Base-by-base conservation (phyloP, 2,329 filamentous ascomycete species). In the Meredithiella fracta region DNA sequence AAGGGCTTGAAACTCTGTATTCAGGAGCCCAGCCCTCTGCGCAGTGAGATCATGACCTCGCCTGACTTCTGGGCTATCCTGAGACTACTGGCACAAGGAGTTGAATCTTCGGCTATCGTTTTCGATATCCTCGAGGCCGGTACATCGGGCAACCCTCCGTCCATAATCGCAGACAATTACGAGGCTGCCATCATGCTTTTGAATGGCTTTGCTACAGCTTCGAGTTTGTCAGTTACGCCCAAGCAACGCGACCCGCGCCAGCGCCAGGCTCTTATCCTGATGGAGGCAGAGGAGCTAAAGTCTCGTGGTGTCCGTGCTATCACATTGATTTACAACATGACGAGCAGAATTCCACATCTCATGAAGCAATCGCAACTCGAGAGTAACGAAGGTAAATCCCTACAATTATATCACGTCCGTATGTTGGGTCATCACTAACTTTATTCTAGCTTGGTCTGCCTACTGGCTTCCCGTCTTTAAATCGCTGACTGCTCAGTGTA, bases 401-500 rank as follows among this genome's bases (percentile, higher is more conserved):
- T 47, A 29, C 20, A n/a, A n/a, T 44, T n/a, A 44, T n/a, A 44
- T 7, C 8, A 3, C 15, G 2, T 14, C 17, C 1, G 8, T 31
- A 26, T 15, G 11, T 22, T 9, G 20, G 17, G n/a, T 44, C 20
- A 44, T 8, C 14, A 7, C 11, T 34, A 34, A 34, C 6, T 14
- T 52, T 20, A 7, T 25, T 34, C n/a, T 60, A 86, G 92, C 92
- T 14, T 98, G 92, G 92, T 89, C 88, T 53, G 88, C 92, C 7
- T 98, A 98, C 67, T 98, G 92, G 92, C 83, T 90, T 14, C 92
- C 91, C 1, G 89, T 98, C 25, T 92, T 98, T 68, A 81, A 88
- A 62, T 86, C 88, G 4, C 72, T 98, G 17, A 92, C 86, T 2
- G 81, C 80, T 3, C 92, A 98, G 69, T 96, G 90, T 68, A 86